phyloP scores from a whole-genome alignment of 257 asterid genomes.

The Nyctanthes arbortristis region DNA sequence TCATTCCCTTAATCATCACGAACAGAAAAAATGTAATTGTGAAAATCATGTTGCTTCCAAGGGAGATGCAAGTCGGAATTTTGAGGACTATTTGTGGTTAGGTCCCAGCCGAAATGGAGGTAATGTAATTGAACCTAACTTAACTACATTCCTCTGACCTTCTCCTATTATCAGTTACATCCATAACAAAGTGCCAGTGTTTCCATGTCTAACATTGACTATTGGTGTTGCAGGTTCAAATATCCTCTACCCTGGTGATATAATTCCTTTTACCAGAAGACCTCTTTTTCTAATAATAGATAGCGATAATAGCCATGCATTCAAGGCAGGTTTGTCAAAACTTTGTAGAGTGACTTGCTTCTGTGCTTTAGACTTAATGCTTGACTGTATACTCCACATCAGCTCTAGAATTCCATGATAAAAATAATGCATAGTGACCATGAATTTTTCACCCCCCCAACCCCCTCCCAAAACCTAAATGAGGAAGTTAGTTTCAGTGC shows the following conservation, averaged over 20 bases:
- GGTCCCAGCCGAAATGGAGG: constrained; percentile 90
- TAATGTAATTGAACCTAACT: constrained; percentile 26
- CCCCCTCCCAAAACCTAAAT: neutral
- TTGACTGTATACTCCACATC: constrained; percentile 21
- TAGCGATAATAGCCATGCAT: constrained; percentile 92
- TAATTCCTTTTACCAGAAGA: constrained; percentile 89
- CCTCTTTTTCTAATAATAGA: constrained; percentile 90
- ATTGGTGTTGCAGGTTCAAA: constrained; percentile 66
- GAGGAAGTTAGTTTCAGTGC: neutral
- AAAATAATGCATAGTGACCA: constrained; percentile 10
- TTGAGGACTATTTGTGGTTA: constrained; percentile 60
- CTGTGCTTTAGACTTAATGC: constrained; percentile 18
- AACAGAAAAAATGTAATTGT: constrained; percentile 43
- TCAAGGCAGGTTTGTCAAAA: constrained; percentile 99
- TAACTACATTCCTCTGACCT: constrained; percentile 32
- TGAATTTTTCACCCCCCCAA: neutral
- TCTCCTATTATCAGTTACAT: neutral
- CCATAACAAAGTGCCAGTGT: constrained; percentile 28
- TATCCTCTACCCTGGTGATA: constrained; percentile 84
- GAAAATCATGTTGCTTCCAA: constrained; percentile 53
- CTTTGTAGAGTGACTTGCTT: constrained; percentile 45
- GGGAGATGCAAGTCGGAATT: constrained; percentile 48
- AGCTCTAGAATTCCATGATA: constrained; percentile 14
- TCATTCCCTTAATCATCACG: constrained; percentile 41
- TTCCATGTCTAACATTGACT: constrained; percentile 18